phyloP scores from a whole-genome alignment of 768 basidiomycete species.

The Suillus subluteus region DNA sequence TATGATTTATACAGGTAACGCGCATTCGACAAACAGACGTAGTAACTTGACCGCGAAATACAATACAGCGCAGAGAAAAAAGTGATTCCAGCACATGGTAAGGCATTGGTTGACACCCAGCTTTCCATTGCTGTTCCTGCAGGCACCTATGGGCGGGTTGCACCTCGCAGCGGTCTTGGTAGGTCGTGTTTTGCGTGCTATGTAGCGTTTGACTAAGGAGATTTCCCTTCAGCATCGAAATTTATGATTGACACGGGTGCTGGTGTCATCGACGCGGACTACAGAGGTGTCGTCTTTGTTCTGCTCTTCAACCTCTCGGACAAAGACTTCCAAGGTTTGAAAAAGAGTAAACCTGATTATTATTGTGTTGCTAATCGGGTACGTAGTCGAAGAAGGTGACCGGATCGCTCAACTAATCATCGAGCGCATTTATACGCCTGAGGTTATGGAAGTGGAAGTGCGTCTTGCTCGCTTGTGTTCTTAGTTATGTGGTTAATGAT shows the following conservation, averaged over 20 bases:
- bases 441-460: conserved; percentile 84
- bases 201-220: conserved; percentile 6
- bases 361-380: conserved; percentile 5
- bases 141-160: conserved; percentile 96
- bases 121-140: conserved; percentile 91
- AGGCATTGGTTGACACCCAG: conserved; percentile 90
- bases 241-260: conserved; percentile 98
- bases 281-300: conserved; percentile 89
- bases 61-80: conserved; percentile 77
- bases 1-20: conserved; percentile 91
- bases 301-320: conserved; percentile 93
- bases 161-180: conserved; percentile 96
- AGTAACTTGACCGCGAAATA: conserved; percentile 11
- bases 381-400: conserved; percentile 86
- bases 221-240: conserved; percentile 72
- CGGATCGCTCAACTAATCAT: conserved; percentile 95
- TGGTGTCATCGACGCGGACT: conserved; percentile 96
- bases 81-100: conserved; percentile 84
- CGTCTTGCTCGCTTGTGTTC: conserved; percentile 31
- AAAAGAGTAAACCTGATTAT: background rate
- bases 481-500: conserved; percentile 15
- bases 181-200: conserved; percentile 29
- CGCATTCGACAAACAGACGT: background rate
- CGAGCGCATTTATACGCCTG: conserved; percentile 87
- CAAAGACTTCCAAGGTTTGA: conserved; percentile 80